Base-by-base conservation (phyloP, 2,329 filamentous ascomycete species). In the Aspergillus quadrilineatus region DNA sequence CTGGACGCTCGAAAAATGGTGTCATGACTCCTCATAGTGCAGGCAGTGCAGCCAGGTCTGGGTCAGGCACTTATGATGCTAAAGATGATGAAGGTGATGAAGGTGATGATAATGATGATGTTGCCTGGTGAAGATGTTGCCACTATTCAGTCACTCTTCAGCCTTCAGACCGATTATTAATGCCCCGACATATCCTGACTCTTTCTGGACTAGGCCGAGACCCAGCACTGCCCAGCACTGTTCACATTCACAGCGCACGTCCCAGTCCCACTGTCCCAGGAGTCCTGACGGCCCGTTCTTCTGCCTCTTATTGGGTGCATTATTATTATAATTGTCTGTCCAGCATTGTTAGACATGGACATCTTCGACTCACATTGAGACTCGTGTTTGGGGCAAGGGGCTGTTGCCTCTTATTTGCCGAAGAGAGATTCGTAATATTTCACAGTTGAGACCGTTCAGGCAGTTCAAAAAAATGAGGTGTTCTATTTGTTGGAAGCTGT, bases 291-390 rank as follows among this genome's bases (percentile, higher is more conserved):
- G 34, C n/a, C 37, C 37, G 32, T 53, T 22, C 30, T 53, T 15
- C 41, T 22, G 30, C 12, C 10, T 48, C 44, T 48, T 17, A 54
- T 54, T 54, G 51, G 51, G 44, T 49, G 51, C 45, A 43, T 48
- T 42, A 48, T 42, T 48, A 47, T 46, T 42, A 48, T 42, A 54
- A 47, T 46, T 53, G 32, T 41, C 42, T 41, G 29, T 15, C 34
- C 50, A 44, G 39, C 15, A 51, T 26, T 51, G 28, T 43, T 39
- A 17, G 22, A 3, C 22, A 22, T 22, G 49, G 37, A 34, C n/a
- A 34, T 12, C 32, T 34, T 34, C 32, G 41, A 41, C n/a, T 41
- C 37, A 42, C 44, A 26, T 15, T 49, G 32, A 49, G 32, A 49
- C 46, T 34, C 29, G 44, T 47, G 44, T 36, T 22, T 3, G 22